These are phyloP conservation scores for Cucumis cinereus DNA, from an alignment of 306 rosid species.

Conservation along the genomic window DNA sequence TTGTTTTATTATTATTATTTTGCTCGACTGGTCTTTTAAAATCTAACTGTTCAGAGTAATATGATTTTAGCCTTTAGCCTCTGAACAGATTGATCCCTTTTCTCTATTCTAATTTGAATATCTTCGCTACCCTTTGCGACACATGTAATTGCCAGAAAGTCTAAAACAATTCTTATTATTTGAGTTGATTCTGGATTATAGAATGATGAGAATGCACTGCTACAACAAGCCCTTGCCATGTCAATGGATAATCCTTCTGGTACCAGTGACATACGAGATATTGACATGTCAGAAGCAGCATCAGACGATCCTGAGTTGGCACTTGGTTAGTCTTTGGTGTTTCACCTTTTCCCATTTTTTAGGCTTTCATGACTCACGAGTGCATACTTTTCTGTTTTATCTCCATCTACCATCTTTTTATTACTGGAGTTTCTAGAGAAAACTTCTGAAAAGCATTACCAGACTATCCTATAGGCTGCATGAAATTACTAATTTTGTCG, in stretches of 20 bases:
- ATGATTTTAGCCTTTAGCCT: background rate
- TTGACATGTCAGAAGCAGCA: slow-evolving; percentile 77
- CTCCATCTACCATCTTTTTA: background rate
- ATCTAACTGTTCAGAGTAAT: background rate
- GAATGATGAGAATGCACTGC: slow-evolving; percentile 80
- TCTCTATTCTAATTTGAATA: background rate
- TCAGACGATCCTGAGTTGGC: slow-evolving; percentile 86
- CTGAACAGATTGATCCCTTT: background rate
- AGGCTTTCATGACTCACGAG: background rate
- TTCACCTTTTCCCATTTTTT: background rate
- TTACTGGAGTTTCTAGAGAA: background rate
- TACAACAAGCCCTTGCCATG: slow-evolving; percentile 98
- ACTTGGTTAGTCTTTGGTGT: slow-evolving; percentile 43
- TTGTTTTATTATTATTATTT: too few relatives aligned
- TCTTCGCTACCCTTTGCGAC: background rate
- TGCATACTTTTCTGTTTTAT: background rate
- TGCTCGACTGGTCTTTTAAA: background rate
- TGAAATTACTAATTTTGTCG: background rate
- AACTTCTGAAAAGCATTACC: background rate
- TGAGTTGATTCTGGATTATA: slow-evolving; percentile 7
- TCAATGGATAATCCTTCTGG: slow-evolving; percentile 84
- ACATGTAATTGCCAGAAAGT: background rate
- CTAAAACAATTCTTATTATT: background rate
- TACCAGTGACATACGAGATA: slow-evolving; percentile 48
- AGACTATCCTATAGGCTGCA: background rate